A percentile compares a stretch with the other conserved stretches of the same genome.
Evolutionary conservation across 192 early-diverging fungal species (phyloP).

Genomic region (Lobosporangium transversale): DNA sequence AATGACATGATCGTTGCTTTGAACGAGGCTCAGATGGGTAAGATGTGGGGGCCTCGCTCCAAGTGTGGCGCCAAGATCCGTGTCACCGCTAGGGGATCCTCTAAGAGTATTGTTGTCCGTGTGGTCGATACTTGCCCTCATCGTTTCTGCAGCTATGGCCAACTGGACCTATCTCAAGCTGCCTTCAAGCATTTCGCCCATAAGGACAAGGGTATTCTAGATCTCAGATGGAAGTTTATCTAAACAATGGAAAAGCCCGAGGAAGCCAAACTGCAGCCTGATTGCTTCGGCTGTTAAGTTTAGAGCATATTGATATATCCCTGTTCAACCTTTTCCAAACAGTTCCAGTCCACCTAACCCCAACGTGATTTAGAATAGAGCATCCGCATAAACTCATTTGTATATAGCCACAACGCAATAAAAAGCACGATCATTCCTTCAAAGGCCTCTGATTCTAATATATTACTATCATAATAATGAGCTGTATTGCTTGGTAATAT

Average conservation of each 20-base stretch:
- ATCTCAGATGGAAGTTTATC: slow-evolving; percentile 44
- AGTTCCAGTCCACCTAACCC: no score
- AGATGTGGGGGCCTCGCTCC: slow-evolving; percentile 30
- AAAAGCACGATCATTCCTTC: no score
- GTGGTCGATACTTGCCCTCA: slow-evolving; percentile 43
- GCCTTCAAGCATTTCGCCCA: slow-evolving; percentile 43
- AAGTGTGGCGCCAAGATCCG: slow-evolving; percentile 39
- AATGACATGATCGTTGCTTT: slow-evolving; percentile 45
- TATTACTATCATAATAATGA: no score
- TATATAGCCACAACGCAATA: no score
- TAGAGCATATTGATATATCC: no score
- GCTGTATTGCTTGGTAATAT: no score
- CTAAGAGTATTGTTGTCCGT: slow-evolving; percentile 21
- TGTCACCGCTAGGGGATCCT: slow-evolving; percentile 27
- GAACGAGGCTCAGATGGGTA: slow-evolving; percentile 45
- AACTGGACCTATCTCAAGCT: slow-evolving; percentile 32
- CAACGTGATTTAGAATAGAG: no score
- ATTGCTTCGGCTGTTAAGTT: no score
- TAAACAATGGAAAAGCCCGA: slow-evolving; percentile 9
- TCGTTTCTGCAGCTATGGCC: slow-evolving; percentile 34
- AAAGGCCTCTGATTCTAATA: no score
- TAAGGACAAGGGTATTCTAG: slow-evolving; percentile 28
- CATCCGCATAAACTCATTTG: no score
- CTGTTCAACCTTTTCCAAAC: no score
- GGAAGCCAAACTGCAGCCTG: neutral